Percentiles rank a stretch among this genome's conserved stretches.
Evolutionary conservation across 2,329 filamentous ascomycete species (phyloP).

Genomic region (Rutstroemia sp.): DNA sequence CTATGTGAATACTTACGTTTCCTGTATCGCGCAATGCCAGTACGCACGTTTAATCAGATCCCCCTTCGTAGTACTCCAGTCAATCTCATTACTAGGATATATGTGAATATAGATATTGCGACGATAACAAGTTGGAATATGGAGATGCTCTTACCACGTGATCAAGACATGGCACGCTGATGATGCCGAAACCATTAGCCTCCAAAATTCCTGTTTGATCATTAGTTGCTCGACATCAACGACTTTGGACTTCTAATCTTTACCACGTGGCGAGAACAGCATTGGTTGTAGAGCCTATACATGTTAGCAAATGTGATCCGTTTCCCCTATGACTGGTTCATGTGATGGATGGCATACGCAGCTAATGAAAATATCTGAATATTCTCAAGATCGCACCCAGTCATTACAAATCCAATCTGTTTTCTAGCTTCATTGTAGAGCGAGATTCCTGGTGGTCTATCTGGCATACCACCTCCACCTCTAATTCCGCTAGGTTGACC

Average conservation of each 20-base stretch:
- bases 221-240: conserved; percentile 11
- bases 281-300: conserved; percentile 44
- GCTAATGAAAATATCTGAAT: conserved; percentile 51
- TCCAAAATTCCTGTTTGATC: conserved; percentile 49
- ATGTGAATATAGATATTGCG: not conserved
- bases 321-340: not conserved
- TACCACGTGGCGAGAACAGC: conserved; percentile 45
- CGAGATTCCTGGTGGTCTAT: conserved; percentile 46
- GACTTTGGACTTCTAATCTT: conserved; percentile 9
- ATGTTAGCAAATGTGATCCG: not conserved
- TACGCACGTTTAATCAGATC: conserved; percentile 47
- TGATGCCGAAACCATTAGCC: conserved; percentile 47
- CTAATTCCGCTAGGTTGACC: conserved; percentile 44
- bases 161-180: conserved; percentile 49
- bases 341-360: conserved; percentile 34
- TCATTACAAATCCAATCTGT: conserved; percentile 49
- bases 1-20: conserved; percentile 35
- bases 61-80: conserved; percentile 39
- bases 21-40: conserved; percentile 50
- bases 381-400: conserved; percentile 49
- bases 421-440: conserved; percentile 56
- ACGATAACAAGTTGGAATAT: not conserved
- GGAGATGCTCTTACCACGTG: conserved; percentile 37
- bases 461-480: conserved; percentile 35
- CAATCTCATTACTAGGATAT: conserved; percentile 33